Base-by-base conservation (phyloP, 306 rosid species). In the Malus fusca region DNA sequence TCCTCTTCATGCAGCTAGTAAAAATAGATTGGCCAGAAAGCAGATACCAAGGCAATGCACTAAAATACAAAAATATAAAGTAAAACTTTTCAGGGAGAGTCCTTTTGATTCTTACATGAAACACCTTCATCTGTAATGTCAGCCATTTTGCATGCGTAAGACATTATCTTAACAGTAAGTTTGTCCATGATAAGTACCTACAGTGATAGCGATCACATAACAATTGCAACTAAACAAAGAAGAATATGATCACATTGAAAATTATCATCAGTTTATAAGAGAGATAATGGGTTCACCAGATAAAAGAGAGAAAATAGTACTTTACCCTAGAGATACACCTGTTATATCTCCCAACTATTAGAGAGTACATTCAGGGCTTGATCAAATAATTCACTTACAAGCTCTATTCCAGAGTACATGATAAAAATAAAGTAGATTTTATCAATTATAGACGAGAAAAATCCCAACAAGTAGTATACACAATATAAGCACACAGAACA, bases 141-240 rank as follows among this genome's bases (percentile, higher is more conserved):
- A 80, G 97, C 93, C 99, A 95, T 95, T 91, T 89, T 95, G 87
- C 99, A 95, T 10, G 97, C 81, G 85, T 88, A 87, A 68, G 99
- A 95, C 99, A 95, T 92, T 83, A 95, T 88, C 88, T 95, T 95
- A 69, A 95, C 86, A 61, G 99, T 95, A 73, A 95, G 85, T 84
- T 85, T 95, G 85, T 95, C 99, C 99, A 95, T 90, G 83, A 95
- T 90, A 59, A 95, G 90, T 83, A 95, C 99, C 99, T 95, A 80
- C 72, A 87, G 72, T 64, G 11, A 66, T 71, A 71, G 78, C 69
- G 56, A 83, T 42, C 64, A 58, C 80, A 78, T 67, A 23, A 76
- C 79, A 79, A 33, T 63, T 33, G 56, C 18, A 44, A 33, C 19
- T 26, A 44, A 60, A n/a, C 42, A 40, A 60, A 52, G 21, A 58